phyloP scores from a whole-genome alignment of 345 rosid species.

The Acer campestre region DNA sequence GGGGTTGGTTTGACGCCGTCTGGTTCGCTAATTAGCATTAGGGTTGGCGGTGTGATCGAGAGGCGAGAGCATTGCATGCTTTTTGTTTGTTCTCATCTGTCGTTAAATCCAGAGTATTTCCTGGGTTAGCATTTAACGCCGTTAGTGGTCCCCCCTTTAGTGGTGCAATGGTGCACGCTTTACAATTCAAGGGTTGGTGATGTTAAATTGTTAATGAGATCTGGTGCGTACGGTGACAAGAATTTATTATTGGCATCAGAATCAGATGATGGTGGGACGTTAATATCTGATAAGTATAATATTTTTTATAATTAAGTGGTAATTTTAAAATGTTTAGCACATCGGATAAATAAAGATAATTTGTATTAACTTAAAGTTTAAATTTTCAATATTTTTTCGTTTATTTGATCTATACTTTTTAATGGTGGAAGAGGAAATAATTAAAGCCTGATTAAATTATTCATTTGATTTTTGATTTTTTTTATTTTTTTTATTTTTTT shows the following conservation, averaged over 20 bases:
- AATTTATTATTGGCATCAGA: neutral
- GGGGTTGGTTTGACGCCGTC: constrained; percentile 27
- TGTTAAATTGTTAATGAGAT: too few species aligned
- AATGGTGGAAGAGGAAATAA: too few species aligned
- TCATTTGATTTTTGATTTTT: too few species aligned
- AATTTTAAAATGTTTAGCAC: neutral
- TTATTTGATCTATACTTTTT: too few species aligned
- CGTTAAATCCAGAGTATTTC: neutral
- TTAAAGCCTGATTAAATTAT: too few species aligned
- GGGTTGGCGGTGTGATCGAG: constrained; percentile 17
- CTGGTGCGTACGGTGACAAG: too few species aligned
- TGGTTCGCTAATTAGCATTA: neutral
- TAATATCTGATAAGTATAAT: neutral
- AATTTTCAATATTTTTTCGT: too few species aligned
- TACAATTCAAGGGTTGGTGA: neutral
- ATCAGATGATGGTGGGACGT: neutral
- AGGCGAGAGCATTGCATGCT: neutral
- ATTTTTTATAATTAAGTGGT: neutral
- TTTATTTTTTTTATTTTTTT: too few species aligned
- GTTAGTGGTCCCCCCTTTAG: constrained; percentile 11
- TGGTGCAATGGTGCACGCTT: constrained; percentile 1
- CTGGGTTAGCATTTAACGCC: neutral
- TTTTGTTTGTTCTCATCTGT: neutral
- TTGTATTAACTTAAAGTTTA: too few species aligned
- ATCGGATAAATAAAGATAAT: neutral